Percentiles rank a stretch among this genome's conserved stretches.
These are phyloP conservation scores for Maudiozyma barnettii DNA, from an alignment of 805 yeast genomes.

Conservation along the genomic window DNA sequence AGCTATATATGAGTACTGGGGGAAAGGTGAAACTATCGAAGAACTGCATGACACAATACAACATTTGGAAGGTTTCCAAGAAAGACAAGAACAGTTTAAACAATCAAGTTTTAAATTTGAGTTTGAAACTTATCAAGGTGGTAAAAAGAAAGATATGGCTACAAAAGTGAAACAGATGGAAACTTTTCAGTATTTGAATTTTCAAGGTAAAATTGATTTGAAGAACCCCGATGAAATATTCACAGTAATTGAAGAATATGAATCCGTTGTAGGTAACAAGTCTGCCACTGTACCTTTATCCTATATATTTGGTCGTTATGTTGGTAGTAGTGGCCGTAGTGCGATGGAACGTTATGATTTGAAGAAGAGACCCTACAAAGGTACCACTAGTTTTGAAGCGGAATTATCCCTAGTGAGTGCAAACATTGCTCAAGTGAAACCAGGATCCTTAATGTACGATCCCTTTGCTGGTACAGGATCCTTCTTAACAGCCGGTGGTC, in stretches of 20 bases:
- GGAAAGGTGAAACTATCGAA: conserved; percentile 48
- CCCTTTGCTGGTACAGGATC: conserved; percentile 98
- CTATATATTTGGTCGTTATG: conserved; percentile 68
- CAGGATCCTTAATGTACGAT: conserved; percentile 68
- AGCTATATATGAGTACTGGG: conserved; percentile 78
- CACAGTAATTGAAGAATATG: conserved; percentile 68
- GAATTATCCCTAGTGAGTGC: conserved; percentile 82
- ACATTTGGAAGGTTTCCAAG: conserved; percentile 18
- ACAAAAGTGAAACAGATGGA: conserved; percentile 55
- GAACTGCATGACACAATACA: conserved; percentile 44
- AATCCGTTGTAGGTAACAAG: conserved; percentile 34
- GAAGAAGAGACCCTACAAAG: conserved; percentile 75
- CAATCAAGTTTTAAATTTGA: conserved; percentile 68
- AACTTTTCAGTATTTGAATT: conserved; percentile 55
- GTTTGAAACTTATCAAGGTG: conserved; percentile 67
- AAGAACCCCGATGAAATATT: conserved; percentile 65
- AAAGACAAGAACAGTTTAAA: conserved; percentile 28
- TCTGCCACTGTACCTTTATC: conserved; percentile 42
- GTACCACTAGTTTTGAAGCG: conserved; percentile 95
- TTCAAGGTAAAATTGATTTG: conserved; percentile 71
- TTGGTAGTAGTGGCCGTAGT: conserved; percentile 53
- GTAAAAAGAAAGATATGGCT: conserved; percentile 31
- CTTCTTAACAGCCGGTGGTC: conserved; percentile 78
- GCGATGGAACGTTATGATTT: conserved; percentile 72
- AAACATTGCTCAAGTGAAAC: conserved; percentile 67